Percentiles rank a stretch among this genome's conserved stretches.
Conservation (phyloP, 1,139 yeast species). For the Scheffersomyces illinoinensis region DNA sequence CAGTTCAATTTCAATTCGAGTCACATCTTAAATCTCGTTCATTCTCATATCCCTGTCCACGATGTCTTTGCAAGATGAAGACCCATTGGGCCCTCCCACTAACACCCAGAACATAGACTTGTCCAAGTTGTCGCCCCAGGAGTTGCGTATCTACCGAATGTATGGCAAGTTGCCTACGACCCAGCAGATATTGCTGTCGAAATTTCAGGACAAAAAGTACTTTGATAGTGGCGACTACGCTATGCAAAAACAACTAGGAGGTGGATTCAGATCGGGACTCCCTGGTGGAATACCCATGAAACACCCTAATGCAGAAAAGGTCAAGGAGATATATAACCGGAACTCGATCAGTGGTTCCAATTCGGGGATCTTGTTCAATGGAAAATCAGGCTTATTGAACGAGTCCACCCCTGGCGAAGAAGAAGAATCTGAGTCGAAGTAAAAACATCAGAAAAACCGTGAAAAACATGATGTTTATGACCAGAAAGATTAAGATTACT, state of each 20-base stretch:
- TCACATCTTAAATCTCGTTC: not conserved
- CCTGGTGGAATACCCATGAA: conserved; percentile 41
- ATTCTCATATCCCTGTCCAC: not conserved
- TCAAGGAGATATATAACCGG: conserved; percentile 47
- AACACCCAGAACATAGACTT: conserved; percentile 53
- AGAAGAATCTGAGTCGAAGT: conserved; percentile 13
- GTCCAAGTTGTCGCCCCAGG: conserved; percentile 65
- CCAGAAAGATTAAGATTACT: not conserved
- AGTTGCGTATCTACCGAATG: conserved; percentile 66
- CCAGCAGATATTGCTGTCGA: conserved; percentile 77
- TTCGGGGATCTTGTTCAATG: conserved; percentile 46
- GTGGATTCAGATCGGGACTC: conserved; percentile 24
- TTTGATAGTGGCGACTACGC: conserved; percentile 99
- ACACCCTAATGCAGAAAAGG: conserved; percentile 52
- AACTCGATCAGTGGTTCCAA: conserved; percentile 48
- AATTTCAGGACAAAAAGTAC: conserved; percentile 85
- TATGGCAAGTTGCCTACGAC: conserved; percentile 90
- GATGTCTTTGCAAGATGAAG: conserved; percentile 34
- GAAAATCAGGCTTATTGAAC: conserved; percentile 48
- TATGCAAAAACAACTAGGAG: conserved; percentile 63
- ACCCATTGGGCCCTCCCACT: conserved; percentile 49
- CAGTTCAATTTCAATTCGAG: not conserved
- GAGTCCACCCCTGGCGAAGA: conserved; percentile 38
- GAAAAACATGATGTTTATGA: not conserved
- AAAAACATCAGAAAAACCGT: not conserved